Evolutionary conservation across 768 basidiomycete species (phyloP).

Genomic region (Phanerodontia chrysosporium): DNA sequence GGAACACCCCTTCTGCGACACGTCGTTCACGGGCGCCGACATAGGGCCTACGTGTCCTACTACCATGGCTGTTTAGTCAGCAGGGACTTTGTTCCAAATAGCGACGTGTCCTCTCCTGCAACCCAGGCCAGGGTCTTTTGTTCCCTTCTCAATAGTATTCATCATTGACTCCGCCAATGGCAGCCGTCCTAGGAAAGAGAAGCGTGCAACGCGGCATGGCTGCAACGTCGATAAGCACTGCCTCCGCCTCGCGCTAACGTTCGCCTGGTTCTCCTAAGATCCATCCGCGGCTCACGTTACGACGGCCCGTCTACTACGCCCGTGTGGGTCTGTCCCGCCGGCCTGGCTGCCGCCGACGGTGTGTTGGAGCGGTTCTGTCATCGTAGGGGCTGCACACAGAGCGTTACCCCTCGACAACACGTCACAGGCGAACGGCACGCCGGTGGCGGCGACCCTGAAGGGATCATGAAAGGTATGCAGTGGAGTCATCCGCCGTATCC

Average conservation of each 20-base stretch:
- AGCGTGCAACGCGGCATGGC: not conserved
- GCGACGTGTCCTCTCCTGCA: not conserved
- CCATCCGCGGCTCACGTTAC: not conserved
- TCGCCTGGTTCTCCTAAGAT: not conserved
- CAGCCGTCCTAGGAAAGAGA: conserved; percentile 10
- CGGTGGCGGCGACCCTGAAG: not conserved
- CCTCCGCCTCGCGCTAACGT: not conserved
- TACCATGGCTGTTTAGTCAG: not conserved
- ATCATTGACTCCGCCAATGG: conserved; percentile 3
- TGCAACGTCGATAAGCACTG: not conserved
- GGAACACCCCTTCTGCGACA: not conserved
- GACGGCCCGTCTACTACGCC: not conserved
- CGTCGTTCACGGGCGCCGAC: not conserved
- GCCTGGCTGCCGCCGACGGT: not conserved
- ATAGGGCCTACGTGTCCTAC: not conserved
- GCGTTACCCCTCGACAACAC: not conserved
- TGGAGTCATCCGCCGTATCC: not conserved
- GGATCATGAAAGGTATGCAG: not conserved
- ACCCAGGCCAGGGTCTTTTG: not conserved
- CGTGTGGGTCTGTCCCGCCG: not conserved
- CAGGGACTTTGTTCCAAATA: not conserved
- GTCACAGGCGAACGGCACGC: not conserved
- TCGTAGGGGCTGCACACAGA: not conserved
- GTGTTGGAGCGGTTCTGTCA: not conserved
- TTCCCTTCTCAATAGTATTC: not conserved